These are phyloP conservation scores for Dryas octopetala DNA, from an alignment of 306 rosid species.

Conservation along the genomic window DNA sequence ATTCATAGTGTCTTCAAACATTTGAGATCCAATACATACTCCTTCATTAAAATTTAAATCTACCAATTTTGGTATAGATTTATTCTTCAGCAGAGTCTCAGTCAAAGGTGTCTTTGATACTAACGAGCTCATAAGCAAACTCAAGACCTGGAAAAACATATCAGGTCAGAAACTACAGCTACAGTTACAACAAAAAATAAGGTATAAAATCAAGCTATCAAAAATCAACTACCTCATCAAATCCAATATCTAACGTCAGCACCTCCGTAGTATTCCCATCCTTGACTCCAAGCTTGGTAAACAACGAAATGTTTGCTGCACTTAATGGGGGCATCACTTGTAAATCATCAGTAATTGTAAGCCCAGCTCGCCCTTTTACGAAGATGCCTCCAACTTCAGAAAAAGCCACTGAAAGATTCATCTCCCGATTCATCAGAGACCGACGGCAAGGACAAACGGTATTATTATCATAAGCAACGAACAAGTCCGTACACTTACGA, in stretches of 20 bases:
- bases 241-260: neutral
- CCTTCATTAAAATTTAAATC: no score
- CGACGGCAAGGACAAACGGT: neutral
- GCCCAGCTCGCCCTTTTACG: neutral
- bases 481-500: neutral
- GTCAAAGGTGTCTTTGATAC: slow-evolving; percentile 6
- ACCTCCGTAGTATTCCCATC: neutral
- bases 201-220: neutral
- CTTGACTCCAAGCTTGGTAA: neutral
- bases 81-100: slow-evolving; percentile 9
- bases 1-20: no score
- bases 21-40: neutral
- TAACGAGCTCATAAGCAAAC: neutral
- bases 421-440: no score
- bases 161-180: neutral
- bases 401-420: neutral
- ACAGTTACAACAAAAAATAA: neutral
- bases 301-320: neutral
- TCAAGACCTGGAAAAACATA: neutral
- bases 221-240: neutral
- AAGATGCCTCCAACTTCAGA: neutral
- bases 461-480: neutral
- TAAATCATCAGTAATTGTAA: slow-evolving; percentile 10
- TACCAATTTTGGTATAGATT: neutral
- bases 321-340: slow-evolving; percentile 5